These are phyloP conservation scores for Pestalotiopsis sp. DNA, from an alignment of 2,329 filamentous ascomycete species.

Conservation along the genomic window DNA sequence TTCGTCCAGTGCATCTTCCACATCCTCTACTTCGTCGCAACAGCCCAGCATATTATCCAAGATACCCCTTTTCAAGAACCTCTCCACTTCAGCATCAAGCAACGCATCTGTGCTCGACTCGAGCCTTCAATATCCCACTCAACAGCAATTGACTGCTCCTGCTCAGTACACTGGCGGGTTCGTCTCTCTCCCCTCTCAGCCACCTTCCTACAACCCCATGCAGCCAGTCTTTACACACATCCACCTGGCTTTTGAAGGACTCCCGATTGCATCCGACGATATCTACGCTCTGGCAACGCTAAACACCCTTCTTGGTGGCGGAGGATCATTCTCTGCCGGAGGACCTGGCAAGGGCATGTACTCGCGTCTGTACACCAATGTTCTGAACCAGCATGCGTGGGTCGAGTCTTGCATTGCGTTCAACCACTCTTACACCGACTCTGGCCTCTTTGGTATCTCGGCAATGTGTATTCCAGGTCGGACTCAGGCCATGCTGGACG, in stretches of 20 bases:
- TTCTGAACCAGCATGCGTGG: slow-evolving; percentile 97
- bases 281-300: slow-evolving; percentile 96
- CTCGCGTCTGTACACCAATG: slow-evolving; percentile 94
- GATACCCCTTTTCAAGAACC: slow-evolving; percentile 87
- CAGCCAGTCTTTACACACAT: slow-evolving; percentile 86
- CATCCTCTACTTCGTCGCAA: slow-evolving; percentile 34
- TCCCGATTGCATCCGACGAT: slow-evolving; percentile 86
- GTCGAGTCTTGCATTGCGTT: slow-evolving; percentile 95
- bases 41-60: slow-evolving; percentile 75
- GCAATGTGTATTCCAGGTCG: slow-evolving; percentile 81
- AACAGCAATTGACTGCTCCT: slow-evolving; percentile 61
- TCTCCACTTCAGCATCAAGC: slow-evolving; percentile 73
- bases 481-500: slow-evolving; percentile 84
- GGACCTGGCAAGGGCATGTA: slow-evolving; percentile 99
- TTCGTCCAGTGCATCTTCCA: slow-evolving; percentile 33
- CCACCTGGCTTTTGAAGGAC: slow-evolving; percentile 92
- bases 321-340: slow-evolving; percentile 94
- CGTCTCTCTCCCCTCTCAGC: slow-evolving; percentile 79
- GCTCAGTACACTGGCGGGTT: slow-evolving; percentile 94
- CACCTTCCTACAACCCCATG: slow-evolving; percentile 76
- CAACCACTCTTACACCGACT: slow-evolving; percentile 97
- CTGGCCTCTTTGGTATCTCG: slow-evolving; percentile 91
- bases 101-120: slow-evolving; percentile 59
- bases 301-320: slow-evolving; percentile 93
- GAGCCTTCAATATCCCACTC: slow-evolving; percentile 44